These are phyloP conservation scores for Pseudogymnoascus pannorum DNA, from an alignment of 2,329 filamentous ascomycete genomes.

Conservation along the genomic window DNA sequence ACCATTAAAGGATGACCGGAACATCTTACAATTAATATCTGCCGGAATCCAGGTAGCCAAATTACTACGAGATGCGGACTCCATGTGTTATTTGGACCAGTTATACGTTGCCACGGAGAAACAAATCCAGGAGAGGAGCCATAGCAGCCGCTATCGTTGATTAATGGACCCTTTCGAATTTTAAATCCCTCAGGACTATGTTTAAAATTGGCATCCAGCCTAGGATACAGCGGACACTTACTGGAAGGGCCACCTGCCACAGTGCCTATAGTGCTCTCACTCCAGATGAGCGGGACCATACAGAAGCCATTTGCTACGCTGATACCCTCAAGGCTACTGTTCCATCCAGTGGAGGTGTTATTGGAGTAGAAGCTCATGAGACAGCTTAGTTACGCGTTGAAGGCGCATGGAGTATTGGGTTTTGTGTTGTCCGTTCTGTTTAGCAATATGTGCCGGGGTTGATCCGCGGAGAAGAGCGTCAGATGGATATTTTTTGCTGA, in stretches of 20 bases:
- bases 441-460: neutral
- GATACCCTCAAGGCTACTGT: neutral
- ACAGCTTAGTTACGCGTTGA: neutral
- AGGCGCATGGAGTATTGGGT: conserved; percentile 1
- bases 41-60: conserved; percentile 83
- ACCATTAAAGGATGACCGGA: conserved; percentile 79
- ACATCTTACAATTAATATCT: conserved; percentile 80
- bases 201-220: neutral
- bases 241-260: neutral
- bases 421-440: neutral
- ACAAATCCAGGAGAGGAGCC: conserved; percentile 62
- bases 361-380: neutral
- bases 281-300: neutral
- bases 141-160: conserved; percentile 25
- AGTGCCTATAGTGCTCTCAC: neutral
- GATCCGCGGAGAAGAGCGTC: neutral
- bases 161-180: conserved; percentile 13
- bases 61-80: conserved; percentile 74
- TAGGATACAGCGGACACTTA: neutral
- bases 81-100: conserved; percentile 75
- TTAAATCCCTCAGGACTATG: neutral
- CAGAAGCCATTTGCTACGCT: neutral
- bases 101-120: conserved; percentile 78
- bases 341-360: neutral
- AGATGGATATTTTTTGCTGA: neutral